These are phyloP conservation scores for Turnera subulata DNA, from an alignment of 345 rosid genomes.

Conservation along the genomic window DNA sequence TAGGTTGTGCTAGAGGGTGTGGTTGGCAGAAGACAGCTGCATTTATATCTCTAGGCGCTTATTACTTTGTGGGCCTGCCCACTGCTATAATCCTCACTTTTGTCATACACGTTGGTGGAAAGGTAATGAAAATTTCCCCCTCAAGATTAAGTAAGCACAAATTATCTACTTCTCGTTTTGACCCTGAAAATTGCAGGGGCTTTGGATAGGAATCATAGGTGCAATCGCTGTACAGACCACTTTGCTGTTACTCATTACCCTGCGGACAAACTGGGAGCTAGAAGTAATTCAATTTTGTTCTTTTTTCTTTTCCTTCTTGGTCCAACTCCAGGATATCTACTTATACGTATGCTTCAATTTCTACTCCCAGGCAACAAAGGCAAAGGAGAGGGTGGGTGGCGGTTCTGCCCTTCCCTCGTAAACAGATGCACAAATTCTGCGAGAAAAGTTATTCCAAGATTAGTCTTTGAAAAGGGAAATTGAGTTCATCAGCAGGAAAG, in stretches of 20 bases:
- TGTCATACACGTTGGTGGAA: background rate
- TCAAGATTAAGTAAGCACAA: background rate
- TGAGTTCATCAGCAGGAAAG: no score
- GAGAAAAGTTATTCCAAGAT: no score
- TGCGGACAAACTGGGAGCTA: no score
- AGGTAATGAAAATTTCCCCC: no score
- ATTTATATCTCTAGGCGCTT: background rate
- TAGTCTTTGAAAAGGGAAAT: no score
- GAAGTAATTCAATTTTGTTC: no score
- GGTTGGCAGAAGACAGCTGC: background rate
- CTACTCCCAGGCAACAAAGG: background rate
- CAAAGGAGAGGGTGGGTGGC: background rate
- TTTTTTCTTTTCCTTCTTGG: background rate
- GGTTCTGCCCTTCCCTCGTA: no score
- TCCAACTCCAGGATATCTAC: background rate
- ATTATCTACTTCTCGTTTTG: no score
- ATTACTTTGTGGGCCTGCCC: background rate
- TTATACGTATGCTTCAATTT: background rate
- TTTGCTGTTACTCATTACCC: no score
- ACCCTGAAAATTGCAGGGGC: no score
- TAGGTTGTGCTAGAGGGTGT: background rate
- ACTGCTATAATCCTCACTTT: background rate
- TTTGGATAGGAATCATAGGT: background rate
- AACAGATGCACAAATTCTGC: no score
- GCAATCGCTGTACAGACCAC: background rate